Base-by-base conservation (phyloP, 352 stramenopile species). In the Pythium grandisporangium region DNA sequence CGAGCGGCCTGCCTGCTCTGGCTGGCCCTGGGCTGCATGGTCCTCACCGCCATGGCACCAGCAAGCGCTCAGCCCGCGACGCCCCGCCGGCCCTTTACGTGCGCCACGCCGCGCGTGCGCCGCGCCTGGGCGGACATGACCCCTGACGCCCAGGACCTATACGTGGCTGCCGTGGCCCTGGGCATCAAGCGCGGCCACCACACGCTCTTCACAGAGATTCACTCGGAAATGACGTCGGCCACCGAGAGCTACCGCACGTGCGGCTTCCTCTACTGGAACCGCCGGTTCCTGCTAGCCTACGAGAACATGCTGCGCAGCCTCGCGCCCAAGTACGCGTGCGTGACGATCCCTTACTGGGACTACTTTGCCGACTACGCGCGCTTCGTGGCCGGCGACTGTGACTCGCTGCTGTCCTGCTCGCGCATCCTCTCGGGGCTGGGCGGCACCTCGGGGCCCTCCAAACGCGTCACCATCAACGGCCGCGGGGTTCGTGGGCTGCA, bases 221-320 rank as follows among this genome's bases (percentile, higher is more conserved):
- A 76, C 26, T 60, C 60, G 19, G 68, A 86, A 16, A 37, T 33
- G 2, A 30, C 37, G 5, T n/a, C n/a, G n/a, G n/a, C n/a, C n/a
- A n/a, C n/a, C n/a, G n/a, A n/a, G n/a, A n/a, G n/a, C n/a, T n/a
- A n/a, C n/a, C n/a, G n/a, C n/a, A n/a, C n/a, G 55, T 87, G 74
- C 40, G 85, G 88, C 67, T 90, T 89, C 56, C 63, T 85, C 37
- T 87, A 83, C 56, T 93, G 79, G 79, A 76, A 90, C 43, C 71
- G 76, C 7, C 42, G 71, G 7, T 62, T 89, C 14, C 59, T 93
- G 2, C 26, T 70, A 0, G 70, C 48, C 2, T 93, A 81, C 45
- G 79, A 93, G 48, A 93, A 90, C 57, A 89, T 93, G 74, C 55
- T 93, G 4, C 80, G 77, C 30, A 61, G 42, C 1, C 66, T 84